A percentile compares a stretch with the other conserved stretches of the same genome.
These are phyloP conservation scores for Remersonia thermophila DNA, from an alignment of 2,329 filamentous ascomycete genomes.

Conservation along the genomic window DNA sequence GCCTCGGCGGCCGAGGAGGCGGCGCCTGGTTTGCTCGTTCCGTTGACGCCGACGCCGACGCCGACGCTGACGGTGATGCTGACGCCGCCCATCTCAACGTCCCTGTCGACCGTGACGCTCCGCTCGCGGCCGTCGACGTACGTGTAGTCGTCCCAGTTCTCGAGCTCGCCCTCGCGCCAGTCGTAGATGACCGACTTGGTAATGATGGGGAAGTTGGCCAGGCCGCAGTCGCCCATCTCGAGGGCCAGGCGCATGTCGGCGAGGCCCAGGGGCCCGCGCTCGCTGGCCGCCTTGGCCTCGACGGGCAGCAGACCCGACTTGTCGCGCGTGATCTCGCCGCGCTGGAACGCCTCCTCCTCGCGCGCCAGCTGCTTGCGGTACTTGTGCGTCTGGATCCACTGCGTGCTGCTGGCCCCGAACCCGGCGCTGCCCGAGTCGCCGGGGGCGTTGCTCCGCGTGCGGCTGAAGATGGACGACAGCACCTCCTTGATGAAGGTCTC, in stretches of 20 bases:
- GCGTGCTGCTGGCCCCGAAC: conserved; percentile 49
- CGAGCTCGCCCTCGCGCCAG: conserved; percentile 65
- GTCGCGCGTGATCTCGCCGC: conserved; percentile 64
- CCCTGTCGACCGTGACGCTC: conserved; percentile 17
- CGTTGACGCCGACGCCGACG: conserved; percentile 23
- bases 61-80: too few species aligned
- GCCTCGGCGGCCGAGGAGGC: too few species aligned
- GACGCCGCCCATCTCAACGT: conserved; percentile 22
- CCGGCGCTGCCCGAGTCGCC: conserved; percentile 49
- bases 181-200: conserved; percentile 56
- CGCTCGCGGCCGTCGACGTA: conserved; percentile 31
- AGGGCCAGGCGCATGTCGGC: conserved; percentile 67
- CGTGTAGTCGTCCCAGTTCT: conserved; percentile 50
- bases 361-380: conserved; percentile 62
- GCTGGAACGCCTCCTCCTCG: conserved; percentile 61
- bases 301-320: conserved; percentile 67
- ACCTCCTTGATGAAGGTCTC: conserved; percentile 58
- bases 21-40: conserved; percentile 20
- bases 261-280: conserved; percentile 60
- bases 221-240: conserved; percentile 60
- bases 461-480: conserved; percentile 49
- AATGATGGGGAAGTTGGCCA: conserved; percentile 67
- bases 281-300: conserved; percentile 64
- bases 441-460: conserved; percentile 52
- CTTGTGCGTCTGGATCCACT: conserved; percentile 64